These are phyloP conservation scores for Chaetomium cochliodes DNA, from an alignment of 495 filamentous ascomycete genomes.

Conservation along the genomic window DNA sequence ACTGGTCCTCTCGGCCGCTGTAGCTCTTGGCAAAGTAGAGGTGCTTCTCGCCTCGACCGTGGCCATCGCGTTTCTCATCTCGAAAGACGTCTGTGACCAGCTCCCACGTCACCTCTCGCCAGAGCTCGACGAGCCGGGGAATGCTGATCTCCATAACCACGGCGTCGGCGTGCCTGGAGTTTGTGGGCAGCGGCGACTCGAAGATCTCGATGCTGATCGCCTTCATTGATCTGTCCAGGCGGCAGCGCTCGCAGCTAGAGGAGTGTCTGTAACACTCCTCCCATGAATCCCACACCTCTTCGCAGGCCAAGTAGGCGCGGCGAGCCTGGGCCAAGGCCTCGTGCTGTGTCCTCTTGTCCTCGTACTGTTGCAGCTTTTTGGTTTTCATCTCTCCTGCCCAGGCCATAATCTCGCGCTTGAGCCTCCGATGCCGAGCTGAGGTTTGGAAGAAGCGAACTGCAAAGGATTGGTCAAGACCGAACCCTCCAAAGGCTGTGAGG, in stretches of 20 bases:
- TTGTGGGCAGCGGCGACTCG: slow-evolving; percentile 60
- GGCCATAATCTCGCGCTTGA: slow-evolving; percentile 43
- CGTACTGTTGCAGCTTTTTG: too few species aligned
- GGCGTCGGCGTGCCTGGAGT: slow-evolving; percentile 39
- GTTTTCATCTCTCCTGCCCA: too few species aligned
- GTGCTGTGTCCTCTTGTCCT: slow-evolving; percentile 17
- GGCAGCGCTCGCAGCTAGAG: slow-evolving; percentile 40
- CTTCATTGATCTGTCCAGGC: slow-evolving; percentile 24
- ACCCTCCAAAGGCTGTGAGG: slow-evolving; percentile 40
- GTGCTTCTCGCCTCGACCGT: not conserved
- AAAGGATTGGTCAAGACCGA: slow-evolving; percentile 42
- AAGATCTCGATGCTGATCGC: slow-evolving; percentile 52
- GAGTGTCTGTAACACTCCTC: slow-evolving; percentile 18
- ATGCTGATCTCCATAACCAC: slow-evolving; percentile 58
- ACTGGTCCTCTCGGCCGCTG: not conserved
- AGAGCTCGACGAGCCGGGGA: slow-evolving; percentile 47
- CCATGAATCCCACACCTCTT: not conserved
- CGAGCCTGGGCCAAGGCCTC: not conserved
- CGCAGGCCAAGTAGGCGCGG: not conserved
- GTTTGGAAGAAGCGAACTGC: slow-evolving; percentile 53
- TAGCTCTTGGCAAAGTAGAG: not conserved
- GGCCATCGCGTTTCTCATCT: not conserved
- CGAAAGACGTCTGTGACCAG: slow-evolving; percentile 46
- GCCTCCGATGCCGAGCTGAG: slow-evolving; percentile 45
- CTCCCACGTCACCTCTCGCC: slow-evolving; percentile 53